Percentiles rank a stretch among this genome's conserved stretches.
phyloP scores from a whole-genome alignment of 148 eudicot genomes.

The Vaccinium macrocarpon region DNA sequence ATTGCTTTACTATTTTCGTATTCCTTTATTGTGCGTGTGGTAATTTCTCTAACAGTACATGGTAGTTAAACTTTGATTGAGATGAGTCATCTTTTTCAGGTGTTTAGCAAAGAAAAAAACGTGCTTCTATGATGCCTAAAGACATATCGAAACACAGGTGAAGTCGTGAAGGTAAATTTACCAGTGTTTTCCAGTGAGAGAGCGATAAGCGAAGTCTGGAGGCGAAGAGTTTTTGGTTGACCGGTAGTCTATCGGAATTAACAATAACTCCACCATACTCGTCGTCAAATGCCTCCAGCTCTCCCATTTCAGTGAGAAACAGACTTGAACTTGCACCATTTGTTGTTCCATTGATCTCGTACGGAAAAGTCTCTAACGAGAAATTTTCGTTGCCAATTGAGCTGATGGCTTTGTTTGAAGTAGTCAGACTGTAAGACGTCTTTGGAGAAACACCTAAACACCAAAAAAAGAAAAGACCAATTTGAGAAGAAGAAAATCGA shows the following conservation, averaged over 20 bases:
- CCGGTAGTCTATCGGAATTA: constrained; percentile 55
- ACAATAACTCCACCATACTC: constrained; percentile 77
- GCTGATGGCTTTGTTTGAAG: constrained; percentile 27
- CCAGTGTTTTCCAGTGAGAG: constrained; percentile 65
- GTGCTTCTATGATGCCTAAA: neutral
- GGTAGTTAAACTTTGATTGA: no score
- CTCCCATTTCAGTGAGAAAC: constrained; percentile 26
- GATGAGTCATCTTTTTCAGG: no score
- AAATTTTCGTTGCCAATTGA: constrained; percentile 35
- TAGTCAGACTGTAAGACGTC: constrained; percentile 31
- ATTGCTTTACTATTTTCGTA: no score
- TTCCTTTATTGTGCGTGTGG: no score
- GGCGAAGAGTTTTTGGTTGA: constrained; percentile 52
- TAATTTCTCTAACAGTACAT: no score
- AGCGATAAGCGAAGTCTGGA: constrained; percentile 60
- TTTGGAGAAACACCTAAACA: constrained; percentile 33
- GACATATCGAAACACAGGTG: neutral
- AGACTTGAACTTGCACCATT: constrained; percentile 37
- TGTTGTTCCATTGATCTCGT: constrained; percentile 38
- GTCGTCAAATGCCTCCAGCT: constrained; percentile 64
- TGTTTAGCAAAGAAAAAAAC: no score
- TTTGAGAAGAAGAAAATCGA: neutral
- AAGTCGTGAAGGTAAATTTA: constrained; percentile 6
- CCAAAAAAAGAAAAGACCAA: neutral
- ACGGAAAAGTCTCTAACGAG: constrained; percentile 26